Evolutionary conservation across 2,329 filamentous ascomycete species (phyloP).

Genomic region (Orbilia javanica): DNA sequence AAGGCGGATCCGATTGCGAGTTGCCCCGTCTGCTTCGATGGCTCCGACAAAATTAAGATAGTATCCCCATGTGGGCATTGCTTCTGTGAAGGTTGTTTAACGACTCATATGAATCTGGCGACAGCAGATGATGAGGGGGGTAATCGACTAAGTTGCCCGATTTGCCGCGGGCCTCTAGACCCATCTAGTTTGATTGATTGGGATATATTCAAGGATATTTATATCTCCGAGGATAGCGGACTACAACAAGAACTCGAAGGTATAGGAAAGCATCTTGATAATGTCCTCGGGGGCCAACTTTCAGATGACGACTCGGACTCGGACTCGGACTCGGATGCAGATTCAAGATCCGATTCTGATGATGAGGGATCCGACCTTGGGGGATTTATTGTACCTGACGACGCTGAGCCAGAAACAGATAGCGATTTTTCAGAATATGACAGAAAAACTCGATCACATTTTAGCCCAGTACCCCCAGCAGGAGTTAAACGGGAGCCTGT

Average conservation of each 20-base stretch:
- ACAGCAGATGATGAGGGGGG: constrained; percentile 73
- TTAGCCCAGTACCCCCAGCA: constrained; percentile 14
- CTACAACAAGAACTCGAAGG: constrained; percentile 66
- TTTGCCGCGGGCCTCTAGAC: constrained; percentile 78
- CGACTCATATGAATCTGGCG: constrained; percentile 73
- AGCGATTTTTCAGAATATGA: constrained; percentile 64
- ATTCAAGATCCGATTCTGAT: constrained; percentile 64
- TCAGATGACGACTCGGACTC: constrained; percentile 63
- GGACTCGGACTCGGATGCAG: constrained; percentile 63
- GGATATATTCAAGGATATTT: constrained; percentile 73
- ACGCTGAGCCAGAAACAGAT: constrained; percentile 62
- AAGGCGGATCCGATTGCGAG: constrained; percentile 57
- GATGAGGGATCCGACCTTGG: constrained; percentile 60
- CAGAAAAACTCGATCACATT: not conserved
- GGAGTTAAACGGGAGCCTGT: constrained; percentile 20
- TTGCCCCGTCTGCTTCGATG: constrained; percentile 59
- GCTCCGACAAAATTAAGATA: constrained; percentile 65
- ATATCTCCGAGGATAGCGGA: constrained; percentile 70
- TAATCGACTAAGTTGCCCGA: constrained; percentile 76
- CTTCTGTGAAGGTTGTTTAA: constrained; percentile 81
- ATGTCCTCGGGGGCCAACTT: constrained; percentile 60
- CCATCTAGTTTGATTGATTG: constrained; percentile 79
- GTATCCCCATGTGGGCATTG: constrained; percentile 87
- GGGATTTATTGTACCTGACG: constrained; percentile 58
- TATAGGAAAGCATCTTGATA: constrained; percentile 60